phyloP scores from a whole-genome alignment of 371 early-diverging fungal species.

The Apophysomyces trapeziformis region DNA sequence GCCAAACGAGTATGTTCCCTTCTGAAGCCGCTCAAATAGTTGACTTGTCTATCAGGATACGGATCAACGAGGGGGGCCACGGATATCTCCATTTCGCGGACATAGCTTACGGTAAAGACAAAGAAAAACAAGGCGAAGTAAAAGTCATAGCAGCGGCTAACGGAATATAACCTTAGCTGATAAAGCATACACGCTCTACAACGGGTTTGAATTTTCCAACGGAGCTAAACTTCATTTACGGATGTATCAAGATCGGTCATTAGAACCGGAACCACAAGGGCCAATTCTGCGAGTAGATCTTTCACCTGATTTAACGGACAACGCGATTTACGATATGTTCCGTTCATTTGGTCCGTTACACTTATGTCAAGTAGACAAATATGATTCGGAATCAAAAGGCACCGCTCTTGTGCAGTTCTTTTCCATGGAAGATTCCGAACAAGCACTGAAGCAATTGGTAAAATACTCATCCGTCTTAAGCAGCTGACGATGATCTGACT shows the following conservation, averaged over 20 bases:
- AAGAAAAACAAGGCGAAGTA: background rate
- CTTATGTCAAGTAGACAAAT: conserved; percentile 32
- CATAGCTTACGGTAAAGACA: background rate
- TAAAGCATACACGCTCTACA: conserved; percentile 42
- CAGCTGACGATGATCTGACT: background rate
- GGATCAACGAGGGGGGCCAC: background rate
- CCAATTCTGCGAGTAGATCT: conserved; percentile 34
- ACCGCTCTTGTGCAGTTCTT: conserved; percentile 45
- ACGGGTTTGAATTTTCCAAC: conserved; percentile 39
- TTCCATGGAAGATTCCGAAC: conserved; percentile 32
- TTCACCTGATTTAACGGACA: conserved; percentile 33
- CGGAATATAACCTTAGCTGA: conserved; percentile 30
- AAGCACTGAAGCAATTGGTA: conserved; percentile 38
- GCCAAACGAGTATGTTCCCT: conserved; percentile 5
- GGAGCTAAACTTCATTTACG: conserved; percentile 34
- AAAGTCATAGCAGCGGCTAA: background rate
- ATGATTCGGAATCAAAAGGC: conserved; percentile 31
- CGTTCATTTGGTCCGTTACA: conserved; percentile 49
- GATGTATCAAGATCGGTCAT: conserved; percentile 32
- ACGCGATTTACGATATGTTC: conserved; percentile 39
- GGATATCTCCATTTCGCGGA: conserved; percentile 8
- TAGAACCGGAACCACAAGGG: conserved; percentile 38
- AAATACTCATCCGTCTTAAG: background rate
- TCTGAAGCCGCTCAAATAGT: background rate
- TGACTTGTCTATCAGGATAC: conserved; percentile 6